These are phyloP conservation scores for Agaricus blazei DNA, from an alignment of 768 basidiomycete species.

Conservation along the genomic window DNA sequence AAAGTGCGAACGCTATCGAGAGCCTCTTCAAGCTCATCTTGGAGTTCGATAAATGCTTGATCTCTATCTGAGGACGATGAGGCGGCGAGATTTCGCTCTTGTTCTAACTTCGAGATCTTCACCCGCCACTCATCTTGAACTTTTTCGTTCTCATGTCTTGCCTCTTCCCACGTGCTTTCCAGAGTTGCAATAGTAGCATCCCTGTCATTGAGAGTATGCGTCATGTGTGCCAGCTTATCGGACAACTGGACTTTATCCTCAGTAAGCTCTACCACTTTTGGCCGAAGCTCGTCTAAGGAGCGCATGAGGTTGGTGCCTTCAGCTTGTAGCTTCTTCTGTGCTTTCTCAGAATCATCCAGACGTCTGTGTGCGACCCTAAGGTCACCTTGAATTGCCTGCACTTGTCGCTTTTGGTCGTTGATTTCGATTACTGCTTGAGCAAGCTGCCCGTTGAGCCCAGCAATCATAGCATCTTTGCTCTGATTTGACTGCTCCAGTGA, in stretches of 20 bases:
- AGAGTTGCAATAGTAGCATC: conserved; percentile 58
- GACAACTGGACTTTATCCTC: conserved; percentile 62
- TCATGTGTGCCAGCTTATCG: conserved; percentile 56
- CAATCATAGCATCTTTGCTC: conserved; percentile 39
- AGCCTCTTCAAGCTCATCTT: conserved; percentile 54
- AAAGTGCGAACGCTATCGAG: conserved; percentile 50
- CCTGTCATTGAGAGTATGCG: conserved; percentile 47
- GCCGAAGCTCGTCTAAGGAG: conserved; percentile 80
- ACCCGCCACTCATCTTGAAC: conserved; percentile 40
- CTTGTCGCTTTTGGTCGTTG: conserved; percentile 44
- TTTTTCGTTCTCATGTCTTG: conserved; percentile 44
- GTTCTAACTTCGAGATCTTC: conserved; percentile 42
- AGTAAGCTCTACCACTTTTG: conserved; percentile 80
- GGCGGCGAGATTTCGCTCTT: conserved; percentile 43
- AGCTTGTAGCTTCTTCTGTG: conserved; percentile 64
- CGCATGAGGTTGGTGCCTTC: conserved; percentile 78
- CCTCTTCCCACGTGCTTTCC: conserved; percentile 53
- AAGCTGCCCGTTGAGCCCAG: conserved; percentile 57
- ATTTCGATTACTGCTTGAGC: conserved; percentile 50
- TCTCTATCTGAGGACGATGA: conserved; percentile 55
- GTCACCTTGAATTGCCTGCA: conserved; percentile 62
- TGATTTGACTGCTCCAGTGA: conserved; percentile 43
- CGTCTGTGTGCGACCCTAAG: conserved; percentile 59
- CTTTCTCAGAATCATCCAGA: conserved; percentile 70
- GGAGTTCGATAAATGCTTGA: conserved; percentile 54